Evolutionary conservation across 306 rosid species (phyloP), one percentile per base, ranked within the genome.

Genomic region (Dryas octopetala): DNA sequence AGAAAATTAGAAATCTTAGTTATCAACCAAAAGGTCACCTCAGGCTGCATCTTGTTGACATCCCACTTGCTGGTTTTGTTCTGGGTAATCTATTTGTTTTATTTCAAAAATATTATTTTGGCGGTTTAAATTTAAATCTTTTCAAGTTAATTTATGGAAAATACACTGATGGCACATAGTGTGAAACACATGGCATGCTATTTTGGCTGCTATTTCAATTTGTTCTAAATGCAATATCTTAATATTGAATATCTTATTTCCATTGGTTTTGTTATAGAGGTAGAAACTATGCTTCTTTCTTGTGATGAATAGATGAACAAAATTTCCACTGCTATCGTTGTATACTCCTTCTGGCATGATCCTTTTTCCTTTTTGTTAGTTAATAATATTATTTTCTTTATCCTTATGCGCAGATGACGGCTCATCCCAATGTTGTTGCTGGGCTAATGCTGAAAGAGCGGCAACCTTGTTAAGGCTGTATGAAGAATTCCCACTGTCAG

Each of bases 371-470:
- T 26, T 48, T 38, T 47, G 26, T 32, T 32, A 64, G 67, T 54
- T 53, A 5, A 11, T 45, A 62, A 43, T 63, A 23, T 17, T 59
- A 12, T 9, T 9, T 41, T n/a, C 23, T 28, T 8, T 52, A 9
- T 43, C 41, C 50, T 51, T 61, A 43, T 12, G 32, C 70, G 81
- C 76, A 91, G 98, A 95, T 77, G 98, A 95, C 74, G 98, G 98
- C 47, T 90, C 97, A 45, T 88, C 96, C 49, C 79, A 81, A 19
- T 88, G 96, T 75, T 83, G 79, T 82, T 91, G 98, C 85, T 95
- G 98, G 98, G 88, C 95, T 70, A 81, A 83, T 66, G 91, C 86
- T 79, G 93, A 91, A 75, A 87, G 86, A 81, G 97, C 96, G 5
- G 89, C 91, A 74, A 81, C 88, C 74, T 85, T 95, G 71, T 84